Base-by-base conservation (phyloP, 305 asterid species). In the Fraxinus albicans region DNA sequence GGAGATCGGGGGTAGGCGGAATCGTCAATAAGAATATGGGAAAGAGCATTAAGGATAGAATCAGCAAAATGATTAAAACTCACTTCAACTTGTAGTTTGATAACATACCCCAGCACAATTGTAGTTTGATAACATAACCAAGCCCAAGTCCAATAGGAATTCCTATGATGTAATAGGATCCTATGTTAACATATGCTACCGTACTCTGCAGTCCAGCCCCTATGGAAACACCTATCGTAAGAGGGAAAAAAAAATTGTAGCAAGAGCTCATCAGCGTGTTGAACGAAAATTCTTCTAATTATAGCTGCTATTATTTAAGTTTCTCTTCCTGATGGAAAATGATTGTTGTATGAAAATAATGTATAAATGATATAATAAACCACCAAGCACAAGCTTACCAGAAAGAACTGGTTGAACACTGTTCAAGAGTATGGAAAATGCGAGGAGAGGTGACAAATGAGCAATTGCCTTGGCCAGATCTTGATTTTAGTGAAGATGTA, bases 201-300 rank as follows among this genome's bases (percentile, higher is more conserved):
- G 75, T 86, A 85, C 95, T 88, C 79, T 94, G 98, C 92, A 91
- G 87, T 72, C 98, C 97, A 7, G 93, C 89, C 8, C 97, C 97
- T 42, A 91, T 78, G 1, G 95, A 94, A 76, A 93, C 94, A 21
- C 97, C 95, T 65, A 81, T 8, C 55, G 76, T 23, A 34, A 75
- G 15, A 17, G 70, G 19, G 47, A 4, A 15, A 77, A 15, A 77
- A 10, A 42, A 19, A n/a, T 50, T 15, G 58, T 13, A 47, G 58
- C 58, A 47, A 13, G 58, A 4, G 19, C 58, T 47, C 19, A 47
- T 47, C 58, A 15, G 58, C 19, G 7, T 4, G 4, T 15, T 4
- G 60, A 50, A 50, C 60, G 1, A 4, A 19, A 50, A 47, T 47
- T 47, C 58, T 47, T 47, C 58, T 15, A 47, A 47, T 13, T 47